Conservation (phyloP, 2,329 filamentous ascomycete species). For the Ophiostoma novo-ulmi region DNA sequence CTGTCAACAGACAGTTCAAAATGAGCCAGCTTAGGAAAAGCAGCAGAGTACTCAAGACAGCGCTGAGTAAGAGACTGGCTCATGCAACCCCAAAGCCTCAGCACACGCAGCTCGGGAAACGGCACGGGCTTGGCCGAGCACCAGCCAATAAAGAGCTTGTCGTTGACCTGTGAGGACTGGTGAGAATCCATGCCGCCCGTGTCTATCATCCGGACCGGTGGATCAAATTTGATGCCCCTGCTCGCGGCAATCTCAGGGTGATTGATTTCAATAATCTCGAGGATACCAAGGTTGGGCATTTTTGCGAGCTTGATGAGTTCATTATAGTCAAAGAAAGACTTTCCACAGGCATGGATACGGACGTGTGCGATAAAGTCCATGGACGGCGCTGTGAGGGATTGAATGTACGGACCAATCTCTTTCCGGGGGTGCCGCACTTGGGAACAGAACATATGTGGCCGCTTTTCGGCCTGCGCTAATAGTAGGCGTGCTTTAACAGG, state of each 20-base stretch:
- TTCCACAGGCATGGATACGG: slow-evolving; percentile 25
- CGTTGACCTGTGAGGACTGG: slow-evolving; percentile 34
- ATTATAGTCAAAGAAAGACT: slow-evolving; percentile 29
- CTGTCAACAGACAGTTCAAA: slow-evolving; percentile 40
- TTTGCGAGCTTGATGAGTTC: slow-evolving; percentile 41
- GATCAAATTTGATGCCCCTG: neutral
- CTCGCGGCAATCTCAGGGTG: neutral
- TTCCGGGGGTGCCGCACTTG: neutral
- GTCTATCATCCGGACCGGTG: no score
- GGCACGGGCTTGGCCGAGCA: slow-evolving; percentile 36
- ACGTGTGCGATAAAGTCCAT: slow-evolving; percentile 33
- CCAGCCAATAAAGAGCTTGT: slow-evolving; percentile 46
- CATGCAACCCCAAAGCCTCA: slow-evolving; percentile 36
- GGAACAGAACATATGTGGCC: slow-evolving; percentile 14
- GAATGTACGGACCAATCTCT: slow-evolving; percentile 18
- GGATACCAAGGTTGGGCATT: slow-evolving; percentile 44
- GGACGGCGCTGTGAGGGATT: slow-evolving; percentile 16
- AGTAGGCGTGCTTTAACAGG: neutral
- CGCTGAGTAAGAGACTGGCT: slow-evolving; percentile 33
- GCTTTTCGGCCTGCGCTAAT: neutral
- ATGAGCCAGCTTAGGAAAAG: slow-evolving; percentile 43
- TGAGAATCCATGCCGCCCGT: neutral
- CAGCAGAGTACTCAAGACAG: slow-evolving; percentile 40
- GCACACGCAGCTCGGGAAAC: slow-evolving; percentile 45
- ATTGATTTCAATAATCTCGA: slow-evolving; percentile 43